phyloP scores from a whole-genome alignment of 495 filamentous ascomycete species.

The Xylaria nigripes region DNA sequence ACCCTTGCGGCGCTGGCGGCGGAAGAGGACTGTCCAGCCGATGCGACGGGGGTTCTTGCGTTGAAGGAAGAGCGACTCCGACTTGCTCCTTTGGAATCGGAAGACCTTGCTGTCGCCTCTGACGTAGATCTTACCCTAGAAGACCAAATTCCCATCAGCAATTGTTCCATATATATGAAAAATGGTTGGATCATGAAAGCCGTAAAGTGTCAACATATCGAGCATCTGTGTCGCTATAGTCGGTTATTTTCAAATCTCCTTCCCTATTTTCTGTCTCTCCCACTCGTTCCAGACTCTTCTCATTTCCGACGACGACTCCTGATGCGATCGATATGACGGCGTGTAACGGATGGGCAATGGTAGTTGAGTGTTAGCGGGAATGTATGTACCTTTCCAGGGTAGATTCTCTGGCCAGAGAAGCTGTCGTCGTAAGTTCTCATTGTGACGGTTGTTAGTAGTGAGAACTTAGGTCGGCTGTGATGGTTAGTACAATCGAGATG shows the following conservation, averaged over 20 bases:
- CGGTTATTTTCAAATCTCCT: not conserved
- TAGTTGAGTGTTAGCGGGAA: not conserved
- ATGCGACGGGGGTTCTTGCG: slow-evolving; percentile 99
- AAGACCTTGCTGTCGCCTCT: slow-evolving; percentile 99
- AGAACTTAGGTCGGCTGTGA: slow-evolving; percentile 25
- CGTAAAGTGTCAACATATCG: not conserved
- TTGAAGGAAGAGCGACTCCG: slow-evolving; percentile 98
- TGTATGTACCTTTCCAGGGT: slow-evolving; percentile 89
- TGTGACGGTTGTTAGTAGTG: slow-evolving; percentile 47
- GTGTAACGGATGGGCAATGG: slow-evolving; percentile 1
- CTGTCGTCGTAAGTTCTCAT: slow-evolving; percentile 99
- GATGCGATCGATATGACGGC: slow-evolving; percentile 13
- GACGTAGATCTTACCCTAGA: slow-evolving; percentile 94
- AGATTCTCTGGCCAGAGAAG: slow-evolving; percentile 97
- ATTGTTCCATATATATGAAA: not conserved
- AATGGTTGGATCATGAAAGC: not conserved
- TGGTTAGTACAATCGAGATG: slow-evolving; percentile 21
- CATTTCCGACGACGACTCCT: not conserved
- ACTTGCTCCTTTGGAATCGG: slow-evolving; percentile 99
- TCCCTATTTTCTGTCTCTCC: not conserved
- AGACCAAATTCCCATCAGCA: slow-evolving; percentile 12
- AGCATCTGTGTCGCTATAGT: not conserved
- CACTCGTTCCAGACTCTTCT: not conserved
- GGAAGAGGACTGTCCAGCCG: slow-evolving; percentile 95
- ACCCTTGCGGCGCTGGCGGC: slow-evolving; percentile 99